Percentiles rank a stretch among this genome's conserved stretches.
Conservation (phyloP, 148 eudicot genomes). For the Cornus suecica region DNA sequence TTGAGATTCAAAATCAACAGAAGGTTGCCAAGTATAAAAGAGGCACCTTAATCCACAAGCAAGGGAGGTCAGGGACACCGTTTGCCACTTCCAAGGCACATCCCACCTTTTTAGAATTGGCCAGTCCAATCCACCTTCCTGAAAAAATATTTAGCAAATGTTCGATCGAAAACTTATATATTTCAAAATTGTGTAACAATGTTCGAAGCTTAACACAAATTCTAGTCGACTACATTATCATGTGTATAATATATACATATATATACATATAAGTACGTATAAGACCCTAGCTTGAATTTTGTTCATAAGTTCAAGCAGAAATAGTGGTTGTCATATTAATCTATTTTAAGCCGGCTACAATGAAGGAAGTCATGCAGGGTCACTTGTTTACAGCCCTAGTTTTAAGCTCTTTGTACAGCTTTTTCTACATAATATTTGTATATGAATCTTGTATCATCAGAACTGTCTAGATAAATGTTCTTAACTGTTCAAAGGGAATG, state of each 20-base stretch:
- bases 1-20: neutral
- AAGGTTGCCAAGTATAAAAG: neutral
- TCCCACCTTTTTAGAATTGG: constrained; percentile 81
- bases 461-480: neutral
- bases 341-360: neutral
- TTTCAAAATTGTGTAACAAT: neutral
- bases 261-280: neutral
- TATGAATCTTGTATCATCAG: neutral
- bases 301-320: neutral
- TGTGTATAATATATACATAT: neutral
- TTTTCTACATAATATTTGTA: neutral
- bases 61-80: constrained; percentile 75
- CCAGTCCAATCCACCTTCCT: constrained; percentile 54
- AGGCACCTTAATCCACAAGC: constrained; percentile 94
- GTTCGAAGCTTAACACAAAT: neutral
- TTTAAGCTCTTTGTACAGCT: neutral
- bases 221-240: neutral
- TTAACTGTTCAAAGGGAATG: neutral
- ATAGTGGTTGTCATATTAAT: neutral
- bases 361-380: neutral
- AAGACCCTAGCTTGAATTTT: neutral
- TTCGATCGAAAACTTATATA: constrained; percentile 1
- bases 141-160: constrained; percentile 13
- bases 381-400: neutral
- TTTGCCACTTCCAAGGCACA: constrained; percentile 99